These are phyloP conservation scores for Fusarium sp. DNA, from an alignment of 2,329 filamentous ascomycete species.

Conservation along the genomic window DNA sequence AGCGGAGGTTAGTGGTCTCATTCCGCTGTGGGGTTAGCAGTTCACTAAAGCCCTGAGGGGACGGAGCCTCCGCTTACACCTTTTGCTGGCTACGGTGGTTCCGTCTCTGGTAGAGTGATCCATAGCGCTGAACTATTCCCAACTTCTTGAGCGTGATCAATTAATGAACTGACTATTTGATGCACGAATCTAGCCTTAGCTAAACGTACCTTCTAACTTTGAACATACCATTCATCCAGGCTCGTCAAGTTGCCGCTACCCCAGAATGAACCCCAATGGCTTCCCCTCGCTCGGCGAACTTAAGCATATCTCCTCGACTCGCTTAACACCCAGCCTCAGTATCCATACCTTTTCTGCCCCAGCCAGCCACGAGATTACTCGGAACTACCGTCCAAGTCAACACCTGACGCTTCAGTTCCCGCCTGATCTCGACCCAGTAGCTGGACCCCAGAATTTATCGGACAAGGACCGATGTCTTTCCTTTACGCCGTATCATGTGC, in stretches of 20 bases:
- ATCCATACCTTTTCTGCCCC: conserved; percentile 9
- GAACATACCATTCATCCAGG: too few species aligned
- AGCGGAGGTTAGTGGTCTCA: conserved; percentile 7
- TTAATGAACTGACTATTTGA: conserved; percentile 13
- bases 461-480: conserved; percentile 15
- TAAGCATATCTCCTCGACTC: conserved; percentile 19
- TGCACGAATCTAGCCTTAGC: not conserved
- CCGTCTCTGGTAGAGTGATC: not conserved
- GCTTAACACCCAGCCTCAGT: conserved; percentile 20
- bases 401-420: conserved; percentile 21
- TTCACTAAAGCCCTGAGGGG: not conserved
- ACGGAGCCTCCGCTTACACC: conserved; percentile 16
- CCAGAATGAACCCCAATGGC: conserved; percentile 4
- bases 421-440: conserved; percentile 17
- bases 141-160: not conserved
- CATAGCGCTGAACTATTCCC: not conserved
- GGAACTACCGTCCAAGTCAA: conserved; percentile 15
- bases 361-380: not conserved
- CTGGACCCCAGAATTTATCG: conserved; percentile 18
- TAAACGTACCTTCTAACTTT: too few species aligned
- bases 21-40: conserved; percentile 15
- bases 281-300: not conserved
- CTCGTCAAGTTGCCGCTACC: too few species aligned
- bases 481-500: conserved; percentile 14
- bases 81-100: not conserved